Conservation (phyloP, 306 rosid genomes). For the Lotus japonicus region DNA sequence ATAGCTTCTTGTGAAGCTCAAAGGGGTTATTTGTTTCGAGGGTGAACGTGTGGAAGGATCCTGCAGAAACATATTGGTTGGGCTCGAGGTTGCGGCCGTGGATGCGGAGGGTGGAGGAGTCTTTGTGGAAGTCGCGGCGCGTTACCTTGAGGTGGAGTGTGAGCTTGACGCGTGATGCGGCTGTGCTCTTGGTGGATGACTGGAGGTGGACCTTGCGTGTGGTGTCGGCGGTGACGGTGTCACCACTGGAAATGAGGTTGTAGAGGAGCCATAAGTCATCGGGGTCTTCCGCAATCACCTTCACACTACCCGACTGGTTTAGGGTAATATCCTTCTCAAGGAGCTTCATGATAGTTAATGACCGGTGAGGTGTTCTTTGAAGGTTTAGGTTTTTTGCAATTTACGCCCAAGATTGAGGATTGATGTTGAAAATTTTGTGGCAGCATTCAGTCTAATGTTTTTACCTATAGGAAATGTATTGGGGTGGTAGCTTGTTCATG, state of each 20-base stretch:
- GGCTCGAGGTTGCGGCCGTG: constrained; percentile 22
- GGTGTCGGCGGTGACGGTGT: constrained; percentile 28
- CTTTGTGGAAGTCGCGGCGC: constrained; percentile 21
- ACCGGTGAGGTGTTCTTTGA: too few relatives aligned
- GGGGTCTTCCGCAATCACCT: constrained; percentile 23
- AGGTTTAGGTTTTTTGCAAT: too few relatives aligned
- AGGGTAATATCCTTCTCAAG: constrained; percentile 5
- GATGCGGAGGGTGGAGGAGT: constrained; percentile 31
- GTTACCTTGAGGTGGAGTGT: constrained; percentile 30
- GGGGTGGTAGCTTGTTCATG: too few relatives aligned
- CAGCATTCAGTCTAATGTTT: too few relatives aligned
- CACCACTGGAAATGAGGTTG: constrained; percentile 33
- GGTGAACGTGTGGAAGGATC: constrained; percentile 31
- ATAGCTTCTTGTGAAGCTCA: constrained; percentile 19
- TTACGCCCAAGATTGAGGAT: too few relatives aligned
- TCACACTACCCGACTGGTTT: constrained; percentile 27
- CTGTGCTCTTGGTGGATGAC: constrained; percentile 10
- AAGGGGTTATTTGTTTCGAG: constrained; percentile 20
- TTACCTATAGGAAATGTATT: too few relatives aligned
- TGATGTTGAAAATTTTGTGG: too few relatives aligned
- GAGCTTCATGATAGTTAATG: constrained; percentile 21
- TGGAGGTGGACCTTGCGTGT: constrained; percentile 33
- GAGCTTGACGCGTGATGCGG: constrained; percentile 28
- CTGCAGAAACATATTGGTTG: not conserved
- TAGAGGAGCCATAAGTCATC: constrained; percentile 36